phyloP scores from a whole-genome alignment of 331 rosid genomes.

The Phaseolus coccineus region DNA sequence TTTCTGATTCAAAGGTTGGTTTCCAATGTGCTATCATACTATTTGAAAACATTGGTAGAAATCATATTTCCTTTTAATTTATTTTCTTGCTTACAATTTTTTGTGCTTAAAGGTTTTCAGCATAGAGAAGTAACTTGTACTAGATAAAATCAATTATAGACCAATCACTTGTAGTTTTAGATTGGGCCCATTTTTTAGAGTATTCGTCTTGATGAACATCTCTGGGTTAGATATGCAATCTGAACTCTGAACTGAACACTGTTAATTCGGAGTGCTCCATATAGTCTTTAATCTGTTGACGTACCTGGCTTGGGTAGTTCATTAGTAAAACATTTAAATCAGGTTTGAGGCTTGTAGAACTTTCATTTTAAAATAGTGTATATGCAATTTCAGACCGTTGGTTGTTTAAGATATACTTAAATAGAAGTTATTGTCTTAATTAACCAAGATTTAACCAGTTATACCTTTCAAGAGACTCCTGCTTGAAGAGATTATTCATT shows the following conservation, averaged over 20 bases:
- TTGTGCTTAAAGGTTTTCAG: conserved; percentile 20
- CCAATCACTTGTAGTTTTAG: neutral
- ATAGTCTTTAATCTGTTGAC: conserved; percentile 11
- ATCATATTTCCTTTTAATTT: neutral
- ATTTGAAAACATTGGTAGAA: neutral
- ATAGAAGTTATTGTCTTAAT: conserved; percentile 16
- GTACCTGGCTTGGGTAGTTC: conserved; percentile 20
- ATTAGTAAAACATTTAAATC: neutral
- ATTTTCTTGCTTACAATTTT: conserved; percentile 5
- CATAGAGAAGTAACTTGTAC: neutral
- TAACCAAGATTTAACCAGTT: conserved; percentile 5
- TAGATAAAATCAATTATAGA: conserved; percentile 15
- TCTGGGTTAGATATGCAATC: conserved; percentile 30
- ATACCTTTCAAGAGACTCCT: neutral
- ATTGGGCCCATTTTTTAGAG: neutral
- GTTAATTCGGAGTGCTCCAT: neutral
- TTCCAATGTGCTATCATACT: conserved; percentile 16
- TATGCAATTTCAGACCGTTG: neutral
- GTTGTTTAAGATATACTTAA: neutral
- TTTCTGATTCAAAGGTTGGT: conserved; percentile 63
- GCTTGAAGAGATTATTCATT: conserved; percentile 29
- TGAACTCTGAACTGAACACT: conserved; percentile 1
- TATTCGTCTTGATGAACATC: conserved; percentile 2
- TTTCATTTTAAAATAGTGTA: conserved; percentile 1
- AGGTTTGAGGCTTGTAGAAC: conserved; percentile 6